Evolutionary conservation across 331 rosid genomes (phyloP), one percentile per base, ranked within the genome.

Genomic region (Quercus lobata): DNA sequence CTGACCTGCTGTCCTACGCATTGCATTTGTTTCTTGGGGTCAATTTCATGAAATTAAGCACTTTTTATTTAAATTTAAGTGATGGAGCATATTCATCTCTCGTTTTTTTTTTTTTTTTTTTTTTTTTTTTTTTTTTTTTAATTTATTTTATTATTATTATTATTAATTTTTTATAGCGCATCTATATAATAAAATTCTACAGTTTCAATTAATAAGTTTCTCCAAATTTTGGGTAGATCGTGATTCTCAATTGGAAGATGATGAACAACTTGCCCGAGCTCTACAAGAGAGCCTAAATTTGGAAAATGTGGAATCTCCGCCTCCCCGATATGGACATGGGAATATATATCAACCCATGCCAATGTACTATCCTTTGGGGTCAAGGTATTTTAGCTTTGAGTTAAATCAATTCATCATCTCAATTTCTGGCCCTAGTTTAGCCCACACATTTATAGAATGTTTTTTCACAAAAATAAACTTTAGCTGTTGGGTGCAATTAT

Each of bases 231-330:
- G 57, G 53, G 19, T 75, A 88, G 92, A 80, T 82, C 73, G 4
- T 30, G 84, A 80, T 81, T 90, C 86, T 75, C 98, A 88, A 80
- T 78, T 90, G 84, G 90, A 90, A 79, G 98, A 94, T 71, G 98
- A 94, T 77, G 98, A 90, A 77, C 96, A 80, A 80, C 97, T 94
- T 77, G 98, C 98, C 69, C 87, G 90, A 86, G 98, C 97, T 54
- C 30, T 94, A 74, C 97, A 94, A 94, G 91, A 94, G 87, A 94
- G 98, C 82, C 88, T 94, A 56, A 87, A 84, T 79, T 52, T 85
- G 79, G 97, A 86, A 35, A 41, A 41, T 41, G 49, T 41, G 49
- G 49, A 41, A 41, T 41, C 49, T 41, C 86, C 97, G 71, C 96
- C 98, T 87, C 93, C 97, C 44, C 88, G 63, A 75, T 77, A 89